Evolutionary conservation across 2,329 filamentous ascomycete species (phyloP).

Genomic region (Aspergillus sp.): DNA sequence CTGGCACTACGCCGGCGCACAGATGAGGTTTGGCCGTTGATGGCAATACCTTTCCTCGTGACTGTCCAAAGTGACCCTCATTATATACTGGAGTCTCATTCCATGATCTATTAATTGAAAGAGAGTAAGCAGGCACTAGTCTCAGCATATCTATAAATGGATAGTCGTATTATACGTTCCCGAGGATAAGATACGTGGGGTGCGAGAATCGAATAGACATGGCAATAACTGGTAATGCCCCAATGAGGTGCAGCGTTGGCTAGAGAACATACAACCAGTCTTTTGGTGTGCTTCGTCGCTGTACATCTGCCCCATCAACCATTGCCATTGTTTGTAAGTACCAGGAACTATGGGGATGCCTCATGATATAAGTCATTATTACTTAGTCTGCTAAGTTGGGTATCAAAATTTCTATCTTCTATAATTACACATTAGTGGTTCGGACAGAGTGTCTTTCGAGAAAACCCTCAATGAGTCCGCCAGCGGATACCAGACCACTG

Average conservation of each 20-base stretch:
- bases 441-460: background rate
- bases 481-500: background rate
- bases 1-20: conserved; percentile 79
- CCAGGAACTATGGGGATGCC: background rate
- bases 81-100: too few relatives aligned
- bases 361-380: background rate
- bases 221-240: background rate
- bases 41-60: background rate
- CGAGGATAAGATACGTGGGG: background rate
- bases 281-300: background rate
- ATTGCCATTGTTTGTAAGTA: background rate
- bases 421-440: background rate
- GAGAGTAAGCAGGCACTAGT: background rate
- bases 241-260: background rate
- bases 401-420: background rate
- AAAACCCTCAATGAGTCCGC: too few relatives aligned
- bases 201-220: background rate
- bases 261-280: background rate
- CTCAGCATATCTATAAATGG: background rate
- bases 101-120: background rate
- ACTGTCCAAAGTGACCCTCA: background rate
- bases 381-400: background rate
- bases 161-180: background rate
- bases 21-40: conserved; percentile 78
- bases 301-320: background rate